Evolutionary conservation across 169 alveolate genomes (phyloP).

Genomic region (Plasmodium chabaudi): DNA sequence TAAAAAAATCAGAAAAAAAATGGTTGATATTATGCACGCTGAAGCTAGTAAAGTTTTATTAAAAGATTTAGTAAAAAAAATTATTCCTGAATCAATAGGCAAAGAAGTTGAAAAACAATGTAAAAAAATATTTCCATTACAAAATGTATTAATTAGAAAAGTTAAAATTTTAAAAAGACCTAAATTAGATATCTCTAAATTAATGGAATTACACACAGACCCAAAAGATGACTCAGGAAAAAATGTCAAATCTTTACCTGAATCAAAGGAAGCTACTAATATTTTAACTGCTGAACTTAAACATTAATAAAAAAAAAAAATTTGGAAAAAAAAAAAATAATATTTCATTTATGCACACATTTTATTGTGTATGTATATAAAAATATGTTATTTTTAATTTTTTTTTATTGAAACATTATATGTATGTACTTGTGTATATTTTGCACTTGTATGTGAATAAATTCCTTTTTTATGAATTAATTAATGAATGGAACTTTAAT

Average conservation of each 20-base stretch:
- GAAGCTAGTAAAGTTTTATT: conserved; percentile 95
- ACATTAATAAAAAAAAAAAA: conserved; percentile 25
- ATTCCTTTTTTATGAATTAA: conserved; percentile 1
- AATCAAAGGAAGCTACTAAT: conserved; percentile 85
- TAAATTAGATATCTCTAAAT: conserved; percentile 93
- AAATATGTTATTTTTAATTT: conserved; percentile 6
- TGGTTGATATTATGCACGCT: conserved; percentile 96
- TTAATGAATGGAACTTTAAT: conserved; percentile 24
- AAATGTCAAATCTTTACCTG: conserved; percentile 81
- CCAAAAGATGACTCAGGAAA: conserved; percentile 89
- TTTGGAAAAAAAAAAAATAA: neutral
- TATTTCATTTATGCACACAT: conserved; percentile 3
- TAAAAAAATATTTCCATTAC: conserved; percentile 96
- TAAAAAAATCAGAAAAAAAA: conserved; percentile 96
- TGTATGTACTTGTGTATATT: conserved; percentile 2
- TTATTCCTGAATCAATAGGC: conserved; percentile 96
- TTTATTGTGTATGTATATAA: neutral
- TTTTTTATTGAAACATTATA: neutral
- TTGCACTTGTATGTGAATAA: conserved; percentile 12
- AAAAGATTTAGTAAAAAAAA: conserved; percentile 95
- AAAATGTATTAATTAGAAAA: conserved; percentile 96
- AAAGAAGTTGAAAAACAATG: conserved; percentile 97
- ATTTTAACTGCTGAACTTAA: conserved; percentile 83
- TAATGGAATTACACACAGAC: conserved; percentile 92
- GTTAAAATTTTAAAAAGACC: conserved; percentile 98